Evolutionary conservation across 306 rosid genomes (phyloP), one percentile per base, ranked within the genome.

Genomic region (Quercus dentata): DNA sequence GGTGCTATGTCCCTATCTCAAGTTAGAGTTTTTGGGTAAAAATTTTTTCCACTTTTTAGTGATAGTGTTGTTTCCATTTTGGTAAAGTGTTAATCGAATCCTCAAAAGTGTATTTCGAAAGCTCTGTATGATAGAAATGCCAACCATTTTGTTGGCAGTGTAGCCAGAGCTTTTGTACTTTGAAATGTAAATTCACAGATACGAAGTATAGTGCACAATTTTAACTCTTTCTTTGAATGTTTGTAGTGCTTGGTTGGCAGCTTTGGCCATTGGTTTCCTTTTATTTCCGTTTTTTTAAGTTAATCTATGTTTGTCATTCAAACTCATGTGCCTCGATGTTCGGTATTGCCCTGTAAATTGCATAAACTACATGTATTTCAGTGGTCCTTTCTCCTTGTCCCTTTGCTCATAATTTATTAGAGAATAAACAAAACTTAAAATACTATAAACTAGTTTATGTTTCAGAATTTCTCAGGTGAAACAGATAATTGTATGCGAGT

Each of bases 111-210:
- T 78, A 78, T 77, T 35, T 12, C 56, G 65, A 76, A 62, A 63
- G 74, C 71, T 67, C 56, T 25, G 83, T 68, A 15, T 62, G 58
- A 30, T 65, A 63, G 77, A 76, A 31, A 72, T 15, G 51, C 80
- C 85, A 80, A 77, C 77, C 64, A 30, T 77, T 76, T 31, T 76
- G 88, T 85, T 84, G 87, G 84, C 41, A 11, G 61, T 21, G 54
- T 68, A 65, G 58, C 75, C 61, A 31, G 82, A 80, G 61, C 78
- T 74, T 63, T 69, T 84, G 77, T 84, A 76, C 56, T 65, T 49
- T 23, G 69, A 44, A 64, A 49, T 81, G 88, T 85, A 85, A 78
- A 78, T 74, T 59, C 46, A 71, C 61, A 54, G 38, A 85, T 81
- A 71, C 88, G 71, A 75, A 77, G 27, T n/a, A 19, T 44, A 78